Evolutionary conservation across 768 basidiomycete species (phyloP).

Genomic region (Psilocybe cyanescens): DNA sequence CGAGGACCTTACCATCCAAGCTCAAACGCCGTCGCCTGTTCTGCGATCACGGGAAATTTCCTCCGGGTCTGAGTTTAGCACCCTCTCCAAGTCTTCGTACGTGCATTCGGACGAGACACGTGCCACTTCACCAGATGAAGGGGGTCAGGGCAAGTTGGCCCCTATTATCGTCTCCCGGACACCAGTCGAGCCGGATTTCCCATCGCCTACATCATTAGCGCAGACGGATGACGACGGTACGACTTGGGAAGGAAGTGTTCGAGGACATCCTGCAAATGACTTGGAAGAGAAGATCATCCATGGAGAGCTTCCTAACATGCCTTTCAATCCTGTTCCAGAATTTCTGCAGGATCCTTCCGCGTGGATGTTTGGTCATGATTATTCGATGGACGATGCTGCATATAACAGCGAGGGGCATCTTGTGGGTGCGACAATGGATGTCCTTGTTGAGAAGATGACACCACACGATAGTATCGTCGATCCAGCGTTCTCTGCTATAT

Average conservation of each 20-base stretch:
- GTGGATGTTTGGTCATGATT: constrained; percentile 76
- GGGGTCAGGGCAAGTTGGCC: constrained; percentile 30
- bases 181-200: constrained; percentile 44
- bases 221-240: constrained; percentile 59
- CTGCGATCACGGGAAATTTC: constrained; percentile 42
- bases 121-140: constrained; percentile 53
- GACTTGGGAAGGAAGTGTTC: constrained; percentile 59
- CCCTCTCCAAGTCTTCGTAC: constrained; percentile 50
- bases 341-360: constrained; percentile 45
- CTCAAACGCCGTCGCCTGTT: constrained; percentile 39
- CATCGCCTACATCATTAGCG: constrained; percentile 57
- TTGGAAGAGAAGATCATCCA: constrained; percentile 60
- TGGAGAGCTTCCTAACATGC: constrained; percentile 54
- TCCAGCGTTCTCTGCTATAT: constrained; percentile 82
- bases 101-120: constrained; percentile 50
- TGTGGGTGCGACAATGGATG: constrained; percentile 87
- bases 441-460: constrained; percentile 96
- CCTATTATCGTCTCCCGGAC: constrained; percentile 32
- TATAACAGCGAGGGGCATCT: constrained; percentile 91
- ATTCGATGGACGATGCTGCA: constrained; percentile 80
- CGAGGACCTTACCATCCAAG: constrained; percentile 67
- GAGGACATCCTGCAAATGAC: constrained; percentile 31
- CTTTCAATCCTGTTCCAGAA: constrained; percentile 46
- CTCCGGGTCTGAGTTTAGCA: constrained; percentile 55
- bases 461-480: constrained; percentile 93